Percentiles rank a stretch among this genome's conserved stretches.
Evolutionary conservation across 352 stramenopile genomes (phyloP).

Genomic region (Phytopythium aichiense): DNA sequence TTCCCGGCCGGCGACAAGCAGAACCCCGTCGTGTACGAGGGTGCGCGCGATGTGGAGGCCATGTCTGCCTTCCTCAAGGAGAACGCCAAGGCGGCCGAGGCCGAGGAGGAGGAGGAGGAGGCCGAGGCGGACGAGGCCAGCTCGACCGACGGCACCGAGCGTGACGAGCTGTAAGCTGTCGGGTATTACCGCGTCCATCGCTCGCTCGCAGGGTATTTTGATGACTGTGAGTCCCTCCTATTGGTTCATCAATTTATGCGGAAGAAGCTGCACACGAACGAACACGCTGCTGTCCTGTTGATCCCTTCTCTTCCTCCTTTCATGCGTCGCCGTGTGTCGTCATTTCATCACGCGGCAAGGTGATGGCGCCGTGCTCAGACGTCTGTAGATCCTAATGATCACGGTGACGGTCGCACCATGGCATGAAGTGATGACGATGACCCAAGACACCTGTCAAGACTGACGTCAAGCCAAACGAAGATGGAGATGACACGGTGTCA

Average conservation of each 20-base stretch:
- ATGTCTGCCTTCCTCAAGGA: slow-evolving; percentile 88
- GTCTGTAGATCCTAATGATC: too few relatives aligned
- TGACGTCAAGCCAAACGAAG: too few relatives aligned
- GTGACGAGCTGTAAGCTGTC: slow-evolving; percentile 4
- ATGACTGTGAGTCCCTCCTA: not conserved
- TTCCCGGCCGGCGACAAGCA: slow-evolving; percentile 90
- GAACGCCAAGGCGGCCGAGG: slow-evolving; percentile 81
- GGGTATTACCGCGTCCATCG: not conserved
- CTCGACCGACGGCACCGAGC: not conserved
- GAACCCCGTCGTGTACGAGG: slow-evolving; percentile 85
- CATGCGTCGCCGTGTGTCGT: too few relatives aligned
- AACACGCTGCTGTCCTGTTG: not conserved
- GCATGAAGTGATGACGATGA: too few relatives aligned
- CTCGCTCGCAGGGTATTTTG: not conserved
- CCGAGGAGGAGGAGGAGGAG: slow-evolving; percentile 69
- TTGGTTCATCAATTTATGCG: not conserved
- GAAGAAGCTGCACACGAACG: not conserved
- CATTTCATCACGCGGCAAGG: too few relatives aligned
- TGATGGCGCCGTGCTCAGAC: too few relatives aligned
- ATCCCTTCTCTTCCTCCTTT: not conserved
- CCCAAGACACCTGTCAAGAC: too few relatives aligned
- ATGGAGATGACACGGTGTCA: not conserved
- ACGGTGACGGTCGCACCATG: too few relatives aligned
- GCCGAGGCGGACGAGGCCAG: not conserved
- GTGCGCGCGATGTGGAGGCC: slow-evolving; percentile 73